Evolutionary conservation across 306 rosid genomes (phyloP).

Genomic region (Trichosanthes truncata): DNA sequence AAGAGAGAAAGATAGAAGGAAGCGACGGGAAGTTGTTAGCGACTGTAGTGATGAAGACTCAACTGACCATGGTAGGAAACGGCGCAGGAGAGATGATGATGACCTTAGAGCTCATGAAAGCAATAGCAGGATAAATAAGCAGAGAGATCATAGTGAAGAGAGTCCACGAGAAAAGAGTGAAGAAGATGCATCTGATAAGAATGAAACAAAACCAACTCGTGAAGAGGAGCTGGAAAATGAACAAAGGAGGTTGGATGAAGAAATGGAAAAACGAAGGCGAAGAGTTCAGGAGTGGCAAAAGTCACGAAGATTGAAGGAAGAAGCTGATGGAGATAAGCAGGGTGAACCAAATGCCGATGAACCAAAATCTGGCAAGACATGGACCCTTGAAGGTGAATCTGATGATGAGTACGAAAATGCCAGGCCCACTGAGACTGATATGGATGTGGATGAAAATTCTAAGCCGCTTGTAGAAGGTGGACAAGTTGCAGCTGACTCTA

Average conservation of each 20-base stretch:
- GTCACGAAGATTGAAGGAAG: constrained; percentile 74
- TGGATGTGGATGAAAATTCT: constrained; percentile 50
- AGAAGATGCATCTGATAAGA: constrained; percentile 37
- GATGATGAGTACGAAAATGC: constrained; percentile 77
- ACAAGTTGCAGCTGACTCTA: constrained; percentile 26
- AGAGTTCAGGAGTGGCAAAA: constrained; percentile 98
- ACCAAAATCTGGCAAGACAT: constrained; percentile 62
- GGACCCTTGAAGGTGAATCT: constrained; percentile 96
- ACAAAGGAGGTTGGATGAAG: constrained; percentile 71
- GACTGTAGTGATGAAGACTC: constrained; percentile 48
- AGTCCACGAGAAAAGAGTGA: constrained; percentile 46
- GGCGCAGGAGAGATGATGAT: constrained; percentile 52
- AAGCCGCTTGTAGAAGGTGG: constrained; percentile 28
- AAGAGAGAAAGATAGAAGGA: constrained; percentile 30
- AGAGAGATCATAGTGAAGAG: constrained; percentile 35
- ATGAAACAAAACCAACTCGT: constrained; percentile 35
- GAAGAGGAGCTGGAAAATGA: constrained; percentile 85
- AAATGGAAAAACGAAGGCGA: constrained; percentile 90
- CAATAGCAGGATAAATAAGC: constrained; percentile 35
- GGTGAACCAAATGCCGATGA: constrained; percentile 49
- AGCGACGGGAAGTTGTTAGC: constrained; percentile 49
- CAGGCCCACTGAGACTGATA: constrained; percentile 25
- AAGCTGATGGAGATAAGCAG: constrained; percentile 55
- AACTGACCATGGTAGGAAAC: constrained; percentile 50
- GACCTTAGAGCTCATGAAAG: constrained; percentile 44